Conservation (phyloP, 139 green algal genomes). For the Helicosporidium sp. region DNA sequence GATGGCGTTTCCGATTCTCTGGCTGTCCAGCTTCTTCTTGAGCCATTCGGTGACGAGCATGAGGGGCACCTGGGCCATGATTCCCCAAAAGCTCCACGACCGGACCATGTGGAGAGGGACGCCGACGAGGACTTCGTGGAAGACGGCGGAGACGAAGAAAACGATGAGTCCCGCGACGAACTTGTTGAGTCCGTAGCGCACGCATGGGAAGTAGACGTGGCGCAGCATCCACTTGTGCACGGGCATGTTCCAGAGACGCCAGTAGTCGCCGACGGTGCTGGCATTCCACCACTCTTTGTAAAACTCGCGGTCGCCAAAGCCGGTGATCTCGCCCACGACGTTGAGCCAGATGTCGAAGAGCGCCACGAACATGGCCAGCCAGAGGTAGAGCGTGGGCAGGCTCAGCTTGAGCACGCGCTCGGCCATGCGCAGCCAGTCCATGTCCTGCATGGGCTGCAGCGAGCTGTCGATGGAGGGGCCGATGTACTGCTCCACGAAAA, state of each 20-base stretch:
- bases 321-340: constrained; percentile 64
- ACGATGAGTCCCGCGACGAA: constrained; percentile 27
- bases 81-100: constrained; percentile 58
- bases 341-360: constrained; percentile 81
- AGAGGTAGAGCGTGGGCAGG: constrained; percentile 76
- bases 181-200: constrained; percentile 24
- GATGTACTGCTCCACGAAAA: constrained; percentile 67
- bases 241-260: constrained; percentile 82
- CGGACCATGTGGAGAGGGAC: constrained; percentile 71
- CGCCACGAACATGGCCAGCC: constrained; percentile 68
- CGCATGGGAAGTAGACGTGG: constrained; percentile 69
- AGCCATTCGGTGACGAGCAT: constrained; percentile 45
- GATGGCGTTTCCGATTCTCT: constrained; percentile 50
- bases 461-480: constrained; percentile 54
- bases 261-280: constrained; percentile 71
- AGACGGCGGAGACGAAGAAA: constrained; percentile 60
- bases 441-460: constrained; percentile 32
- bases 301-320: constrained; percentile 84
- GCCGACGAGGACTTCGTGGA: constrained; percentile 69
- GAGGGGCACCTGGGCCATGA: constrained; percentile 59
- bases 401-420: constrained; percentile 81
- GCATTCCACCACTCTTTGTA: constrained; percentile 95
- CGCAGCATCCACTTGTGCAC: constrained; percentile 84
- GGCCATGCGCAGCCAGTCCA: constrained; percentile 41
- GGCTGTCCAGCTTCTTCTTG: constrained; percentile 24